A percentile compares a stretch with the other conserved stretches of the same genome.
phyloP scores from a whole-genome alignment of 2,329 filamentous ascomycete species.

The Uncinocarpus reesii region DNA sequence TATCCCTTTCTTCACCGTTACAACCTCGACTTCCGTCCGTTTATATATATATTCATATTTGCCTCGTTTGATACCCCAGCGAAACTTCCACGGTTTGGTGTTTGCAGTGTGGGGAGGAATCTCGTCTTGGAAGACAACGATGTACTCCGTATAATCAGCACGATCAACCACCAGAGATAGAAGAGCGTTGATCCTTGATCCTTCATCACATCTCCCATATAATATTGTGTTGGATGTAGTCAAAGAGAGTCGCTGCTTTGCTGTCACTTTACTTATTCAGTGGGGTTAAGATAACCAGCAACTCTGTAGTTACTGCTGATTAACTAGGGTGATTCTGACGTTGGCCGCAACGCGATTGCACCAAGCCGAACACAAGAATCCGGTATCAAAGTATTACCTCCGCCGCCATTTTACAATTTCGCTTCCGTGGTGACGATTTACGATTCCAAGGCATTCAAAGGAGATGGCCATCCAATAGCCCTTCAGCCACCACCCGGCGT shows the following conservation, averaged over 20 bases:
- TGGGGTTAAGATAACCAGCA: too few species aligned
- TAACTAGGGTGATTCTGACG: too few species aligned
- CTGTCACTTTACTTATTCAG: too few species aligned
- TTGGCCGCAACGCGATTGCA: too few species aligned
- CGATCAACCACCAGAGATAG: neutral
- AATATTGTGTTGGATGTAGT: neutral
- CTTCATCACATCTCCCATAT: neutral
- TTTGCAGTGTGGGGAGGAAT: conserved; percentile 4
- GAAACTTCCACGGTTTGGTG: neutral
- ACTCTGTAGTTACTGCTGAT: too few species aligned
- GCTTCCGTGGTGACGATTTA: too few species aligned
- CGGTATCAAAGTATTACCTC: too few species aligned
- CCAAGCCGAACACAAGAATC: too few species aligned
- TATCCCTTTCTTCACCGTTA: neutral
- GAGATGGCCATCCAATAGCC: neutral
- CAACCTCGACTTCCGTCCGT: neutral
- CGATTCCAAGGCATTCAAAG: neutral
- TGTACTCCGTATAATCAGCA: neutral
- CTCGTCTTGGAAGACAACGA: neutral
- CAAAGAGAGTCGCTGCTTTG: too few species aligned
- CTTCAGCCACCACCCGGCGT: neutral
- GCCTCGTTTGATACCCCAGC: conserved; percentile 8
- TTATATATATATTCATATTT: neutral
- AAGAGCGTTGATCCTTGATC: neutral
- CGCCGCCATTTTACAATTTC: too few species aligned